Conservation (phyloP, 768 basidiomycete genomes). For the Boletus subparvulus region DNA sequence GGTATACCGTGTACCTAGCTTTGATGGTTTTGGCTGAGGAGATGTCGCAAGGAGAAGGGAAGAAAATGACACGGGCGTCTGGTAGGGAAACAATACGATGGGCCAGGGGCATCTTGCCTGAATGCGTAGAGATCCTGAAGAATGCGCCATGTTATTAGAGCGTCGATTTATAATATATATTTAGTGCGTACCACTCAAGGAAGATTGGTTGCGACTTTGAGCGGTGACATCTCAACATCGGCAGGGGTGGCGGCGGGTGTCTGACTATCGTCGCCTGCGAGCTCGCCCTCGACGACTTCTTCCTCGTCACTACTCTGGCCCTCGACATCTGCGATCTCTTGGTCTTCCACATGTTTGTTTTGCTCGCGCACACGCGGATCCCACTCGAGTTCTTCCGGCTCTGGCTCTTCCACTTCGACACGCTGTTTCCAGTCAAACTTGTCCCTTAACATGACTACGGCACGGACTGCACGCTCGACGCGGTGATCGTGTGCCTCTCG, state of each 20-base stretch:
- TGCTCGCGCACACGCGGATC: constrained; percentile 47
- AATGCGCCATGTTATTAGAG: constrained; percentile 36
- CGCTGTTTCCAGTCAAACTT: constrained; percentile 82
- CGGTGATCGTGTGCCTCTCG: constrained; percentile 69
- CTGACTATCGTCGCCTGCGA: constrained; percentile 31
- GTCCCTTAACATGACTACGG: constrained; percentile 74
- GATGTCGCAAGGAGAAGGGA: constrained; percentile 14
- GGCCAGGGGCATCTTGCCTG: constrained; percentile 42
- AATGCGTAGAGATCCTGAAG: constrained; percentile 46
- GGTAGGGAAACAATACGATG: constrained; percentile 32
- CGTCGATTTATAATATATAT: not conserved
- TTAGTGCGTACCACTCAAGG: not conserved
- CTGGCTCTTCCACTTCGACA: constrained; percentile 76
- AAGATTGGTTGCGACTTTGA: constrained; percentile 2
- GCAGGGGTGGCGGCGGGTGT: constrained; percentile 21
- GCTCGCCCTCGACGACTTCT: constrained; percentile 37
- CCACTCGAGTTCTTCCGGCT: constrained; percentile 77
- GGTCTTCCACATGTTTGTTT: constrained; percentile 5
- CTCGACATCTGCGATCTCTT: constrained; percentile 26
- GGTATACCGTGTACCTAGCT: constrained; percentile 72
- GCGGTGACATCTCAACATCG: constrained; percentile 25
- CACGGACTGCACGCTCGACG: constrained; percentile 75
- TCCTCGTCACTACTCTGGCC: constrained; percentile 41
- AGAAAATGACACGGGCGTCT: constrained; percentile 20
- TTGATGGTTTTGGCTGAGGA: constrained; percentile 50